Conservation (phyloP, 306 rosid genomes). For the Cicer judaicum region DNA sequence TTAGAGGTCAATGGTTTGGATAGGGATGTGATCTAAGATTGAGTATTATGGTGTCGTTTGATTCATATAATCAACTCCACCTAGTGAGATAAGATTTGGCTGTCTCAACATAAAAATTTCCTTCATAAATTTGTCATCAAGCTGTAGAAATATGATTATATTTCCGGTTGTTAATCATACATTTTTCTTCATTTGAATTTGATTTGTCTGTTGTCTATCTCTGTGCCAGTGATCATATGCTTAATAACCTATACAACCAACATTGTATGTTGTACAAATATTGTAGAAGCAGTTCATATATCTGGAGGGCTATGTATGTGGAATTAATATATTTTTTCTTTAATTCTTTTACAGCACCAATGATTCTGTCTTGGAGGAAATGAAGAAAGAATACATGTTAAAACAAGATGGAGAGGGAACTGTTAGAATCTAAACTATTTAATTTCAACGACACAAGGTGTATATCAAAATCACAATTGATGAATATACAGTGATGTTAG, state of each 20-base stretch:
- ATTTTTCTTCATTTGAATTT: constrained; percentile 11
- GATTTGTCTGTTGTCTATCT: not conserved
- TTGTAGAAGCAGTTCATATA: not conserved
- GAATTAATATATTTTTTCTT: constrained; percentile 22
- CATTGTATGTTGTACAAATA: not conserved
- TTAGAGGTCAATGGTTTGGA: not conserved
- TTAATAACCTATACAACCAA: constrained; percentile 5
- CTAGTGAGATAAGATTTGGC: not conserved
- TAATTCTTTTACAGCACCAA: constrained; percentile 62
- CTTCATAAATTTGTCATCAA: not conserved
- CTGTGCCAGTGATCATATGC: not conserved
- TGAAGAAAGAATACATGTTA: constrained; percentile 76
- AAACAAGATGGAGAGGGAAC: constrained; percentile 53
- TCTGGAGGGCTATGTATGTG: constrained; percentile 21
- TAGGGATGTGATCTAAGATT: not conserved
- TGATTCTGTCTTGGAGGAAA: constrained; percentile 77
- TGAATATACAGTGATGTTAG: constrained; percentile 9
- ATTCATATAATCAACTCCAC: not conserved
- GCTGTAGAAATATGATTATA: not conserved
- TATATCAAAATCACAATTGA: constrained; percentile 6
- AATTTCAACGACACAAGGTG: constrained; percentile 1
- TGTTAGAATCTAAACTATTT: constrained; percentile 47
- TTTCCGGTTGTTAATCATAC: not conserved
- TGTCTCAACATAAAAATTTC: not conserved
- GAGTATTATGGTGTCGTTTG: not conserved